Evolutionary conservation across 2,329 filamentous ascomycete species (phyloP).

Genomic region (Zymoseptoria ardabiliae): DNA sequence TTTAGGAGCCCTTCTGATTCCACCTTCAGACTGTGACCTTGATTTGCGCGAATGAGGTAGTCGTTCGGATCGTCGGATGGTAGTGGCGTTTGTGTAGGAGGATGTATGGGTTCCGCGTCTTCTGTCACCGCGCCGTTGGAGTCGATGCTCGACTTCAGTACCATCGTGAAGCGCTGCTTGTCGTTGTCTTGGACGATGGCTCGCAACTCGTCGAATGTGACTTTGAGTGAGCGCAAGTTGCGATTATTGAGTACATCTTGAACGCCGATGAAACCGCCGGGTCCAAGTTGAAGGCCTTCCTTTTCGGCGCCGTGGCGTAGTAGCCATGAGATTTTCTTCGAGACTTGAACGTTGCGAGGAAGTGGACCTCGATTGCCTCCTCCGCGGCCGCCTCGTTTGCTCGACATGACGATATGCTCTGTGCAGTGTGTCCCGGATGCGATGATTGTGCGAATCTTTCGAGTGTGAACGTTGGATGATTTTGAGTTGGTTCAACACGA

Average conservation of each 20-base stretch:
- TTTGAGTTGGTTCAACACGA: background rate
- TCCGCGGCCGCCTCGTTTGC: conserved; percentile 6
- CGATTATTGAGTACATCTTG: conserved; percentile 52
- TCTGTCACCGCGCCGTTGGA: conserved; percentile 12
- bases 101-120: conserved; percentile 23
- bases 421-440: background rate
- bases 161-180: conserved; percentile 84
- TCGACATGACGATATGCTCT: background rate
- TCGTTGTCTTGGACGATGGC: conserved; percentile 65
- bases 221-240: conserved; percentile 59
- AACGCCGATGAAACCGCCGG: conserved; percentile 54
- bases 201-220: conserved; percentile 68
- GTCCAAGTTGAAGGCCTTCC: conserved; percentile 52
- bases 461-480: background rate
- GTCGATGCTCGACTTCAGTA: conserved; percentile 38
- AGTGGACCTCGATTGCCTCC: conserved; percentile 10
- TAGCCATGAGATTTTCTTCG: conserved; percentile 38
- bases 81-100: conserved; percentile 18
- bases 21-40: conserved; percentile 79
- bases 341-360: conserved; percentile 26
- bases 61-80: conserved; percentile 47
- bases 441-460: background rate
- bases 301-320: conserved; percentile 55
- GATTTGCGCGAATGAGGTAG: conserved; percentile 89
- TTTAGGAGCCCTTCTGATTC: conserved; percentile 64